Evolutionary conservation across 2,329 filamentous ascomycete species (phyloP), one percentile per base, ranked within the genome.

Genomic region (Trichoderma lentiforme): DNA sequence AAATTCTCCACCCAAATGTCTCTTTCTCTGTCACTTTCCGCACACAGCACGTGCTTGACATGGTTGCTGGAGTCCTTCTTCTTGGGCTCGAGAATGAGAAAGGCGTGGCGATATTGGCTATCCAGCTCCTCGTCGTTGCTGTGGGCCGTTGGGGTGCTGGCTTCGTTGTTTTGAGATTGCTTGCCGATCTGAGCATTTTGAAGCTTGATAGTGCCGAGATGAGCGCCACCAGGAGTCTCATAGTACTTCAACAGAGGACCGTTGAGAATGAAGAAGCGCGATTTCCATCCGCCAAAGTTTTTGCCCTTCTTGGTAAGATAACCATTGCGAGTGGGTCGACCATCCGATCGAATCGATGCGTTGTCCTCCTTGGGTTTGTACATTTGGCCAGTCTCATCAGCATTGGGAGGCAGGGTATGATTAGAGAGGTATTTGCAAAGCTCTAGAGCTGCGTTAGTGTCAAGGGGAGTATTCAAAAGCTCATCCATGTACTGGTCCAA

Each of bases 261-360:
- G 67, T 89, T 87, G 14, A 90, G 83, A 26, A 89, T 82, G 77
- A 91, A 91, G 78, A 89, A 90, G 39, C 89, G 84, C 12, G 94
- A 95, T 82, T 99, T 99, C 96, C 96, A 99, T 63, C 96, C 96
- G 66, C 96, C 96, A 83, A 99, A 99, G 78, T 98, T 98, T 86
- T 99, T 99, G 63, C 96, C 96, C 76, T 93, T 90, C 84, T 99
- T 99, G 2, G 96, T 98, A 64, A 99, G 84, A 81, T 98, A 99
- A 9, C 96, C 96, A 78, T 91, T 95, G 78, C 93, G 94, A 72
- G 91, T 86, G 9, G 92, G 90, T 63, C 90, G 89, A 4, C 90
- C 89, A 76, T 91, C 89, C 6, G 89, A 86, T 0, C 90, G 88
- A 4, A 84, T 83, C 4, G 77, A 77, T 14, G 56, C 36, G 15